phyloP scores from a whole-genome alignment of 306 rosid species.

The Acacia acuminata region DNA sequence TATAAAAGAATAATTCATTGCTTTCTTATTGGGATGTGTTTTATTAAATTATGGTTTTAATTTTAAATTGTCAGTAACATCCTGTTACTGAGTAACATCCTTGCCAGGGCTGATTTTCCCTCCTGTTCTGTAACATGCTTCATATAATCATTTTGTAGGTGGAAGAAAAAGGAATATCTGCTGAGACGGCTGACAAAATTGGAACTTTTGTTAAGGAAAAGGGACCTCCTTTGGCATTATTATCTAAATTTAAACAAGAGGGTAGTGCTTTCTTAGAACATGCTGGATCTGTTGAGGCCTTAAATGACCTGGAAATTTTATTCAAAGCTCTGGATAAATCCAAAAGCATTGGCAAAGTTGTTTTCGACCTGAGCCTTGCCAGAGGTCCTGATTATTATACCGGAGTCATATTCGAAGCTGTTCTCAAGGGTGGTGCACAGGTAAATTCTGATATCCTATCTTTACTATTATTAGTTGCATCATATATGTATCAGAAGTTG shows the following conservation, averaged over 20 bases:
- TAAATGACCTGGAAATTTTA: no score
- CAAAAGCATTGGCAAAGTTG: constrained; percentile 63
- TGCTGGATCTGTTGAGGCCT: no score
- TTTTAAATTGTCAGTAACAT: no score
- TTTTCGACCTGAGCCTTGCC: constrained; percentile 96
- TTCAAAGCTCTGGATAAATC: constrained; percentile 79
- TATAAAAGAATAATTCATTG: no score
- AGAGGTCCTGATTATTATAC: constrained; percentile 97
- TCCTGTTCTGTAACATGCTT: constrained; percentile 25
- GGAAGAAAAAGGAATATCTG: constrained; percentile 82
- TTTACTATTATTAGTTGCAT: constrained; percentile 2
- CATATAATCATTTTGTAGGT: constrained; percentile 54
- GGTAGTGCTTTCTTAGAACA: no score
- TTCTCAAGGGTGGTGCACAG: constrained; percentile 82
- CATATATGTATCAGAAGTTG: neutral
- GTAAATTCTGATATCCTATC: constrained; percentile 42
- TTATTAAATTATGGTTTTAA: no score
- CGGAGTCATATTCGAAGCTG: constrained; percentile 94
- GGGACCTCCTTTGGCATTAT: no score
- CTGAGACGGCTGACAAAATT: no score
- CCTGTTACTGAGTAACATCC: no score
- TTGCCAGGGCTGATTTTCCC: neutral
- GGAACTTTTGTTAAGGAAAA: no score
- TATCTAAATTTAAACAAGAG: no score
- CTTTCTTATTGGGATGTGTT: no score